These are phyloP conservation scores for Fraxinus latifolia DNA, from an alignment of 305 asterid genomes.

Conservation along the genomic window DNA sequence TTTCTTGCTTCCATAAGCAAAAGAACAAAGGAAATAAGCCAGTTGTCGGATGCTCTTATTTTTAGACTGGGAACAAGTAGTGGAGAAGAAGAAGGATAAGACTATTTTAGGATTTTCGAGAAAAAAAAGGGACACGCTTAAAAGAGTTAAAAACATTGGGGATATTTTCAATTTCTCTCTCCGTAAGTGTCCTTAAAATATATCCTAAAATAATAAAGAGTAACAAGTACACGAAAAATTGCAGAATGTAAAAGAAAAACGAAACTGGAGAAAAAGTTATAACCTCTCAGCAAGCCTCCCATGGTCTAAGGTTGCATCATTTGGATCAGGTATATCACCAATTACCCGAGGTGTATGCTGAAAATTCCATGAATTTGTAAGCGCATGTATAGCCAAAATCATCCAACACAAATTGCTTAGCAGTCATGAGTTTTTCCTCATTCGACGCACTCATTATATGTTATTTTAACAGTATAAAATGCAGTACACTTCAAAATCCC, in stretches of 20 bases:
- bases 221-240: neutral
- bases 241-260: neutral
- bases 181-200: neutral
- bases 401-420: neutral
- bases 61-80: neutral
- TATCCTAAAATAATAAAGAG: neutral
- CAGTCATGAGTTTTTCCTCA: neutral
- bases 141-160: neutral
- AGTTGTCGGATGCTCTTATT: neutral
- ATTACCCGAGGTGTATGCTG: conserved; percentile 94
- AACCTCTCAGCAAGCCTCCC: conserved; percentile 79
- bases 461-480: neutral
- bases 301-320: conserved; percentile 82
- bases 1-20: neutral
- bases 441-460: neutral
- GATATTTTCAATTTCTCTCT: neutral
- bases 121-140: neutral
- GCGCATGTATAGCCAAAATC: conserved; percentile 1
- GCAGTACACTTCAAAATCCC: neutral
- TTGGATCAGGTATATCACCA: conserved; percentile 70
- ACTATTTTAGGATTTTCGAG: neutral
- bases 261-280: conserved; percentile 23
- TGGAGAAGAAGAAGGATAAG: neutral
- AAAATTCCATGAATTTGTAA: conserved; percentile 36
- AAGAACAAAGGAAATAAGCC: neutral